Conservation (phyloP, 495 filamentous ascomycete species). For the Penicillium fimorum region DNA sequence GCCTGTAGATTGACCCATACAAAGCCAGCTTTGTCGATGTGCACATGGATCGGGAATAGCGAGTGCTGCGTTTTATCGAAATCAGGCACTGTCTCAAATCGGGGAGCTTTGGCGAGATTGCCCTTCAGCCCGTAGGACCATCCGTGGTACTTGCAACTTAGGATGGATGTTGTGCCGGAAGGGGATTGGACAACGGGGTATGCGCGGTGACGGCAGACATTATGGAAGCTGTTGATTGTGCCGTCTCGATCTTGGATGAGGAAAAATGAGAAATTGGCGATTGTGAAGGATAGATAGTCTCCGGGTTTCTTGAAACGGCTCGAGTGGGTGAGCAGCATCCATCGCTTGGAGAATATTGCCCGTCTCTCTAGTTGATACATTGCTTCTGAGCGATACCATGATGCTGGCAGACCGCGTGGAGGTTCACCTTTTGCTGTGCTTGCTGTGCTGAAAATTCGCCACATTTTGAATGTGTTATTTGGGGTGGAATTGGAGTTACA, state of each 20-base stretch:
- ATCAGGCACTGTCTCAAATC: slow-evolving; percentile 48
- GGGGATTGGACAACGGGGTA: slow-evolving; percentile 47
- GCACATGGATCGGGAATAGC: slow-evolving; percentile 36
- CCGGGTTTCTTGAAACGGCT: slow-evolving; percentile 33
- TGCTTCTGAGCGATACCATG: slow-evolving; percentile 46
- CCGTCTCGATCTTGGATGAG: slow-evolving; percentile 43
- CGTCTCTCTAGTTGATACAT: slow-evolving; percentile 52
- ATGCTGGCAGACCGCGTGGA: slow-evolving; percentile 37
- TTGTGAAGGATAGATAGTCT: slow-evolving; percentile 32
- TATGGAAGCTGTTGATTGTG: slow-evolving; percentile 53
- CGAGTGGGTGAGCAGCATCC: slow-evolving; percentile 28
- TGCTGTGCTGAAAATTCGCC: slow-evolving; percentile 59
- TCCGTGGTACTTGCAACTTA: slow-evolving; percentile 57
- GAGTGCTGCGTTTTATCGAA: slow-evolving; percentile 51
- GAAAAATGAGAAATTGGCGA: slow-evolving; percentile 43
- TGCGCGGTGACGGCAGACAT: slow-evolving; percentile 53
- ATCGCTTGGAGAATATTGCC: slow-evolving; percentile 46
- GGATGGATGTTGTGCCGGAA: slow-evolving; percentile 42
- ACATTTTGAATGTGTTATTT: slow-evolving; percentile 34
- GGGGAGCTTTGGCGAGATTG: slow-evolving; percentile 55
- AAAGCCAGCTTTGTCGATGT: slow-evolving; percentile 52
- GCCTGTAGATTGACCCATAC: slow-evolving; percentile 50
- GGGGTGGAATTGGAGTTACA: background rate
- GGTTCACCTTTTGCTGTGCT: slow-evolving; percentile 38
- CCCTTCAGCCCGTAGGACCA: slow-evolving; percentile 57